phyloP scores from a whole-genome alignment of 306 rosid genomes.

The Leucaena leucocephala region DNA sequence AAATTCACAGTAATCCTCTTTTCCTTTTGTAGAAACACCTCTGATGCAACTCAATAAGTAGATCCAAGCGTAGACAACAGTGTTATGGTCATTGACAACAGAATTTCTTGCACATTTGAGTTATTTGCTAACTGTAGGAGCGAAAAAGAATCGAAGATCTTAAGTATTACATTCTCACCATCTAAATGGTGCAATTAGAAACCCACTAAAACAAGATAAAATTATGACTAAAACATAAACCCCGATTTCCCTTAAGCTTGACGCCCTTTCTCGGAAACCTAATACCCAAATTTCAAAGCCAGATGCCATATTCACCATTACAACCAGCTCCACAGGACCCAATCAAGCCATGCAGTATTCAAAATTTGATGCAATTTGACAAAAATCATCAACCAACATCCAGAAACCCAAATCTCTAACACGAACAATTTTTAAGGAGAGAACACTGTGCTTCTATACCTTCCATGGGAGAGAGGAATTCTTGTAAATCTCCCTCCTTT shows the following conservation, averaged over 20 bases:
- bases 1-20: background rate
- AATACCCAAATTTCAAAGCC: conserved; percentile 31
- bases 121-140: conserved; percentile 2
- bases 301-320: conserved; percentile 8
- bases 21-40: conserved; percentile 4
- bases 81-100: background rate
- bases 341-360: conserved; percentile 29
- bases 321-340: conserved; percentile 24
- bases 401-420: conserved; percentile 33
- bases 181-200: background rate
- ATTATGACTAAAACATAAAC: background rate
- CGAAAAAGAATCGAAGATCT: background rate
- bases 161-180: background rate
- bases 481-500: conserved; percentile 25
- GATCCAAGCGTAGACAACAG: background rate
- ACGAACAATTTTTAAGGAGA: conserved; percentile 11
- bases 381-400: conserved; percentile 16
- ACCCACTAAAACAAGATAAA: background rate
- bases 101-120: background rate
- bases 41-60: background rate
- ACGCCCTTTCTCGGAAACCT: conserved; percentile 33
- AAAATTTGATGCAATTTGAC: conserved; percentile 17
- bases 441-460: conserved; percentile 47
- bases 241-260: conserved; percentile 17
- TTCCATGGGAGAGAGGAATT: conserved; percentile 52